Percentiles rank a stretch among this genome's conserved stretches.
These are phyloP conservation scores for Phaffomyces antillensis DNA, from an alignment of 805 yeast species.

Conservation along the genomic window DNA sequence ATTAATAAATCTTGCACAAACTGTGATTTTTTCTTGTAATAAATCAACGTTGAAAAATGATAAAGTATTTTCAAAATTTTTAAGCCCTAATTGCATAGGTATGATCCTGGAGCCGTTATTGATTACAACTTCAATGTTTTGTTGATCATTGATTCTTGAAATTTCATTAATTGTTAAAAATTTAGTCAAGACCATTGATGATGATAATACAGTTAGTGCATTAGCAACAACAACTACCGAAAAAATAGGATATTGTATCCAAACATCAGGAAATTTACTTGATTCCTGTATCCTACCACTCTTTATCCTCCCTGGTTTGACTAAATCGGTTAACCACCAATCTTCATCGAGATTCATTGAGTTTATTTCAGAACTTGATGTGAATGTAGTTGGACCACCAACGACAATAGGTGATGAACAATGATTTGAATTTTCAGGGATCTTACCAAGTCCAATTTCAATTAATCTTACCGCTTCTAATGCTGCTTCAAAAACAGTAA, in stretches of 20 bases:
- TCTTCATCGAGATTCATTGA: conserved; percentile 15
- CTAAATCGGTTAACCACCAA: conserved; percentile 23
- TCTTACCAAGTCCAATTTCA: conserved; percentile 34
- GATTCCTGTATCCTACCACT: conserved; percentile 16
- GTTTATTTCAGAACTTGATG: conserved; percentile 19
- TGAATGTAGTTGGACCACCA: conserved; percentile 25
- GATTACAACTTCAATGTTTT: conserved; percentile 7
- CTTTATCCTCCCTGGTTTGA: conserved; percentile 16
- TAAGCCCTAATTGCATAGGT: conserved; percentile 8
- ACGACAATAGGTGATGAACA: conserved; percentile 19
- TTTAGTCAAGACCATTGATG: conserved; percentile 22
- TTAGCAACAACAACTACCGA: conserved; percentile 23
- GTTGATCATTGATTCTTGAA: neutral
- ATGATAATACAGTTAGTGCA: conserved; percentile 27
- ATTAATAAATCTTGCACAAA: conserved; percentile 18
- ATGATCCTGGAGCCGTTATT: conserved; percentile 8
- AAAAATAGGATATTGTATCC: conserved; percentile 34
- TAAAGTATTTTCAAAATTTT: conserved; percentile 3
- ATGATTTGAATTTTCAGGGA: conserved; percentile 19
- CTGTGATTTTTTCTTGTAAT: conserved; percentile 14
- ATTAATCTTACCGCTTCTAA: conserved; percentile 28
- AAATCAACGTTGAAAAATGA: conserved; percentile 10
- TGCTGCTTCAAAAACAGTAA: conserved; percentile 25
- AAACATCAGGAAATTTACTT: conserved; percentile 28
- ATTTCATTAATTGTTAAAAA: conserved; percentile 12